A percentile compares a stretch with the other conserved stretches of the same genome.
Evolutionary conservation across 2,329 filamentous ascomycete genomes (phyloP).

Genomic region (Fusarium oxysporum): DNA sequence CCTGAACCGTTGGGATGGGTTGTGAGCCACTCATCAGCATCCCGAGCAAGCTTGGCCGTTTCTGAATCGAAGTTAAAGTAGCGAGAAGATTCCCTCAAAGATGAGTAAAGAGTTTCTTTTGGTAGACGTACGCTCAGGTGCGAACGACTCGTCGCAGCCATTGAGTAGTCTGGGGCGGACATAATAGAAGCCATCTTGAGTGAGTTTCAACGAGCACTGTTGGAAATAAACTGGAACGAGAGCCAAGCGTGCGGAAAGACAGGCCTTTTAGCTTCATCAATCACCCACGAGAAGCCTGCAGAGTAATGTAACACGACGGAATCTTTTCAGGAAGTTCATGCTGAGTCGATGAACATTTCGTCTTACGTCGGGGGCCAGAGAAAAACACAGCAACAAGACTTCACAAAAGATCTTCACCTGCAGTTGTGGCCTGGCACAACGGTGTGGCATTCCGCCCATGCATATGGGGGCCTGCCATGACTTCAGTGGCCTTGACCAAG

Average conservation of each 20-base stretch:
- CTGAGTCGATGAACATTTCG: conserved; percentile 21
- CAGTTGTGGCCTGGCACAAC: conserved; percentile 26
- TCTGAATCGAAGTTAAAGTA: conserved; percentile 43
- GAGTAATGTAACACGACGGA: conserved; percentile 18
- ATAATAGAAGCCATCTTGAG: conserved; percentile 45
- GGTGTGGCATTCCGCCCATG: conserved; percentile 14
- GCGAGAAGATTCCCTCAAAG: conserved; percentile 40
- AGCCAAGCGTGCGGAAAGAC: background rate
- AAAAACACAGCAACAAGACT: conserved; percentile 10
- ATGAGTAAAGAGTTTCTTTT: conserved; percentile 40
- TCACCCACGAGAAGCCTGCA: background rate
- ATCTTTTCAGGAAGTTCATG: conserved; percentile 15
- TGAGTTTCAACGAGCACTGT: background rate
- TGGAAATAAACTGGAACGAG: background rate
- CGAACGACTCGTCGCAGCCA: conserved; percentile 38
- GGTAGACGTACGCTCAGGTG: conserved; percentile 44
- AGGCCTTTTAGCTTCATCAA: conserved; percentile 24
- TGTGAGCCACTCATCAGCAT: conserved; percentile 43
- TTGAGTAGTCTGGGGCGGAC: conserved; percentile 46
- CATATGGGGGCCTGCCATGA: conserved; percentile 12
- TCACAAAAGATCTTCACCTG: conserved; percentile 22
- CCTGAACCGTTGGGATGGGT: conserved; percentile 26
- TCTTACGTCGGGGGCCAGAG: conserved; percentile 25
- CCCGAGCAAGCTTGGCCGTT: conserved; percentile 33
- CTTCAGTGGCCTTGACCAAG: conserved; percentile 24